Conservation (phyloP, 2,329 filamentous ascomycete species). For the Neonectria neomacrospora region DNA sequence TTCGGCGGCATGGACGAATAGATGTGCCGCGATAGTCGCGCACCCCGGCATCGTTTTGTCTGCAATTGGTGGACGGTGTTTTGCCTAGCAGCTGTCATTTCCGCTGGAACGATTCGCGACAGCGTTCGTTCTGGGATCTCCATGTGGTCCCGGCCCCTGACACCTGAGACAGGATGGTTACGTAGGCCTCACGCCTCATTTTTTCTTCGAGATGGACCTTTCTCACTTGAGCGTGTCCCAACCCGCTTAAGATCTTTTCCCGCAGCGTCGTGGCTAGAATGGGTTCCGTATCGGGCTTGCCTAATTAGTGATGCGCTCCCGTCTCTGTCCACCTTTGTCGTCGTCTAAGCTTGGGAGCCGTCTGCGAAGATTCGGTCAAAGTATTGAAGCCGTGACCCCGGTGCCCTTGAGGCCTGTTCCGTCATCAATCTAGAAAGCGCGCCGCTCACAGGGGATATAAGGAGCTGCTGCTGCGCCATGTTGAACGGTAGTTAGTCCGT, state of each 20-base stretch:
- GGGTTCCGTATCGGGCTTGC: not conserved
- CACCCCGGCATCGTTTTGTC: not conserved
- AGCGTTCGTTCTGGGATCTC: slow-evolving; percentile 12
- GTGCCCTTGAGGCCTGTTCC: not conserved
- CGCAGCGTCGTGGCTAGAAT: not conserved
- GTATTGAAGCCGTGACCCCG: too few species aligned
- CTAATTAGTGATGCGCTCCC: not conserved
- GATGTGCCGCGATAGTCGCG: slow-evolving; percentile 2
- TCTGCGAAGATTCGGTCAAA: not conserved
- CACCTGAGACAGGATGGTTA: slow-evolving; percentile 27
- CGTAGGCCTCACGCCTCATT: slow-evolving; percentile 17
- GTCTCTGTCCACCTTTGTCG: not conserved
- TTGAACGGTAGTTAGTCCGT: not conserved
- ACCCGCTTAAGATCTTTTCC: slow-evolving; percentile 21
- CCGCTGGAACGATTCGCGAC: slow-evolving; percentile 20
- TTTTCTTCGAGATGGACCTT: not conserved
- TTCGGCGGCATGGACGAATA: slow-evolving; percentile 14
- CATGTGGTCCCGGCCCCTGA: not conserved
- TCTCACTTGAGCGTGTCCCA: too few species aligned
- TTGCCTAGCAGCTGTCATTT: slow-evolving; percentile 16
- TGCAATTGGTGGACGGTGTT: slow-evolving; percentile 24
- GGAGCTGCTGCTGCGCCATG: too few species aligned
- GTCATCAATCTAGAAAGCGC: too few species aligned
- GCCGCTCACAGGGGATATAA: not conserved
- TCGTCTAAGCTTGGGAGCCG: not conserved